These are phyloP conservation scores for Ascochyta lentis DNA, from an alignment of 2,329 filamentous ascomycete genomes.

Conservation along the genomic window DNA sequence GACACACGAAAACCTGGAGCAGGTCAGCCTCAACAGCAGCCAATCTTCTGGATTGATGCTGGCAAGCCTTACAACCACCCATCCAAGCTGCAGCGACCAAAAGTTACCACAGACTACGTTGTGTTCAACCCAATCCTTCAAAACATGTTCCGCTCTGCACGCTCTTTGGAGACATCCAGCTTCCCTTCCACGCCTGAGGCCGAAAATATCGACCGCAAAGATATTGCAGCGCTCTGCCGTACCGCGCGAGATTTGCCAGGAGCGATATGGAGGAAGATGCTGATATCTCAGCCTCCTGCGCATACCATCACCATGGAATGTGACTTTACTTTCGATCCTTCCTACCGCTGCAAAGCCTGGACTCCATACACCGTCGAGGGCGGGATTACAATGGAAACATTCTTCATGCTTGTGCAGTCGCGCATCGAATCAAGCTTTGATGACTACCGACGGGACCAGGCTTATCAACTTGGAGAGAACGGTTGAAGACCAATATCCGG, in stretches of 20 bases:
- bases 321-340: conserved; percentile 19
- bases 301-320: conserved; percentile 19
- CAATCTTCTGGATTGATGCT: conserved; percentile 15
- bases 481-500: background rate
- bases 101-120: background rate
- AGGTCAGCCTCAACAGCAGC: conserved; percentile 5
- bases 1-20: conserved; percentile 8
- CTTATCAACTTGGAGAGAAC: conserved; percentile 3
- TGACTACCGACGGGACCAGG: conserved; percentile 11
- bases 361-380: conserved; percentile 17
- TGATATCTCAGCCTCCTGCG: conserved; percentile 15
- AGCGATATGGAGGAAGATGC: conserved; percentile 18
- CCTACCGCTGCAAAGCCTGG: conserved; percentile 18
- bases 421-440: conserved; percentile 15
- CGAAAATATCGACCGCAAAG: background rate
- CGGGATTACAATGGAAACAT: conserved; percentile 16
- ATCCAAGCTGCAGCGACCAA: conserved; percentile 4
- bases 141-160: conserved; percentile 15
- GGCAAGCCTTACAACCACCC: conserved; percentile 6
- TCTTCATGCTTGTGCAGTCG: conserved; percentile 15
- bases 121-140: conserved; percentile 19
- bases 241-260: conserved; percentile 9
- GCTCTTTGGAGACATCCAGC: background rate
- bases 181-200: background rate
- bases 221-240: conserved; percentile 8